These are phyloP conservation scores for Wickerhamiella kurtzmanii DNA, from an alignment of 805 yeast species.

Conservation along the genomic window DNA sequence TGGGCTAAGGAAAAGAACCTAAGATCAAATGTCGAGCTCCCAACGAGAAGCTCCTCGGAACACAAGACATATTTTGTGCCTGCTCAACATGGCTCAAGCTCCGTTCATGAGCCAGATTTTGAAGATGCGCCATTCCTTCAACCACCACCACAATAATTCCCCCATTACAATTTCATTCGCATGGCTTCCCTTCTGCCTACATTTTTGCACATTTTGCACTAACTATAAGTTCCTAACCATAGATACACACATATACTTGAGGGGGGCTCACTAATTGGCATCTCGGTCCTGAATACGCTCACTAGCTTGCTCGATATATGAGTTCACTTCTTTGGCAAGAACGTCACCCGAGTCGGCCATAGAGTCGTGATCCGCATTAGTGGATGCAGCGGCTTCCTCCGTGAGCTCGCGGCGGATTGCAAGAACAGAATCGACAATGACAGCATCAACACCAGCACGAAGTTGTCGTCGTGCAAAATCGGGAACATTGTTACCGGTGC, in stretches of 20 bases:
- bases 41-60: constrained; percentile 1
- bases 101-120: constrained; percentile 18
- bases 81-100: constrained; percentile 6
- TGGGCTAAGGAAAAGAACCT: not conserved
- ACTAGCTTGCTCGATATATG: constrained; percentile 9
- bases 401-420: constrained; percentile 80
- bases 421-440: constrained; percentile 87
- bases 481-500: constrained; percentile 71
- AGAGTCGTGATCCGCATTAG: too few species aligned
- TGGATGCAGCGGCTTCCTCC: constrained; percentile 1
- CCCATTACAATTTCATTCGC: not conserved
- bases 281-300: not conserved
- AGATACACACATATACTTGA: not conserved
- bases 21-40: not conserved
- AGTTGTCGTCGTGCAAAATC: constrained; percentile 72
- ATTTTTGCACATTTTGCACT: not conserved
- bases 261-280: not conserved
- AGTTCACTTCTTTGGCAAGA: constrained; percentile 9
- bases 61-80: constrained; percentile 12
- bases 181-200: too few species aligned
- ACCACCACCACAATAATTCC: constrained; percentile 6
- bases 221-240: not conserved
- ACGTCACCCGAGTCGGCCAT: too few species aligned
- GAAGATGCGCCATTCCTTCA: constrained; percentile 22
- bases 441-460: constrained; percentile 95